These are phyloP conservation scores for Trichaptum fuscoviolaceum DNA, from an alignment of 768 basidiomycete genomes.

Conservation along the genomic window DNA sequence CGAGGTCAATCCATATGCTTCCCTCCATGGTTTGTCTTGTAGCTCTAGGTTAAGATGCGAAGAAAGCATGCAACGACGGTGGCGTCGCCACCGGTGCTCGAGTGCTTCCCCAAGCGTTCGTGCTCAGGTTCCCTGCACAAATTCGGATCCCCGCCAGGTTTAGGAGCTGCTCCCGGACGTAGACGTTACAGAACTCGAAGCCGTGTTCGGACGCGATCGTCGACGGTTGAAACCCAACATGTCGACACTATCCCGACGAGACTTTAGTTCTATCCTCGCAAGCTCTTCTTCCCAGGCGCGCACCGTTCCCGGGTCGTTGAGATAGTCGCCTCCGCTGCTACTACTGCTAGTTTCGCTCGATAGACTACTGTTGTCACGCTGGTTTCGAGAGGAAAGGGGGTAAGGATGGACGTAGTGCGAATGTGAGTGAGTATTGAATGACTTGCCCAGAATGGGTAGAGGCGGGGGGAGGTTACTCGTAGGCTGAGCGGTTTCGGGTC, in stretches of 20 bases:
- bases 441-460: background rate
- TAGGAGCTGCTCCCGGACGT: background rate
- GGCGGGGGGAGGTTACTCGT: background rate
- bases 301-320: slow-evolving; percentile 30
- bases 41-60: background rate
- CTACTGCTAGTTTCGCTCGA: slow-evolving; percentile 21
- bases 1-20: background rate
- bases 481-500: slow-evolving; percentile 1
- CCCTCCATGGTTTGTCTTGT: background rate
- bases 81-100: no score
- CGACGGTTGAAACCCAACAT: slow-evolving; percentile 26
- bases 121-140: background rate
- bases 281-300: slow-evolving; percentile 78
- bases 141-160: background rate
- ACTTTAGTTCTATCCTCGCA: slow-evolving; percentile 60
- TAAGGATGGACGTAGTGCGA: background rate
- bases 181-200: background rate
- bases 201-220: slow-evolving; percentile 4
- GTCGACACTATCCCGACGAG: slow-evolving; percentile 37
- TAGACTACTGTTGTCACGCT: background rate
- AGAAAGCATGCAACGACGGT: background rate
- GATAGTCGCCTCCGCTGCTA: slow-evolving; percentile 24
- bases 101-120: background rate
- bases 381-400: slow-evolving; percentile 4
- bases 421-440: background rate